A percentile compares a stretch with the other conserved stretches of the same genome.
Evolutionary conservation across 805 yeast species (phyloP).

Genomic region (Nakazawaea ernobii): DNA sequence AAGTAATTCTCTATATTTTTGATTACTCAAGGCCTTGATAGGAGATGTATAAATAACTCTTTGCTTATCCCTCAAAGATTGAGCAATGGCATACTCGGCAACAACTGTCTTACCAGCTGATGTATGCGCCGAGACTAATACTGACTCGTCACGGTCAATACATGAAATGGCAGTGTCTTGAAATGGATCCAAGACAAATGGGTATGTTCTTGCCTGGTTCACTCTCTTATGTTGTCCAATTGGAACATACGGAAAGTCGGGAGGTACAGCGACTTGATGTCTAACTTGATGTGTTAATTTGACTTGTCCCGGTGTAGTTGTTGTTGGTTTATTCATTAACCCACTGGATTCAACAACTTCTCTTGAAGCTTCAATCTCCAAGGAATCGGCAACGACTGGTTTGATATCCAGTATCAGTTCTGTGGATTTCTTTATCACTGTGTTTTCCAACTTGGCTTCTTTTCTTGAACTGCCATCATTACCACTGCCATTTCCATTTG

Average conservation of each 20-base stretch:
- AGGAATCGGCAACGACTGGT: constrained; percentile 79
- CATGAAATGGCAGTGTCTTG: constrained; percentile 96
- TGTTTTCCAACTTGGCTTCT: constrained; percentile 24
- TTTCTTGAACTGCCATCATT: constrained; percentile 15
- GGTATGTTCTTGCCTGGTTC: constrained; percentile 82
- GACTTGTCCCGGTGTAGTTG: constrained; percentile 36
- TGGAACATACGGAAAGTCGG: constrained; percentile 81
- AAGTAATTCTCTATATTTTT: constrained; percentile 84
- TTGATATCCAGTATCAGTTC: constrained; percentile 38
- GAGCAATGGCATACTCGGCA: constrained; percentile 96
- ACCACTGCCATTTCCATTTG: constrained; percentile 3
- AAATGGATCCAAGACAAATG: constrained; percentile 92
- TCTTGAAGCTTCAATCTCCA: constrained; percentile 84
- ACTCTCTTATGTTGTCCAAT: constrained; percentile 79
- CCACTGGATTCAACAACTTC: constrained; percentile 84
- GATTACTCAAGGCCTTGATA: constrained; percentile 90
- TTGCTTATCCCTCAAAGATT: constrained; percentile 84
- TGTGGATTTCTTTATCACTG: constrained; percentile 15
- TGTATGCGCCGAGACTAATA: constrained; percentile 94
- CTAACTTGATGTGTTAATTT: constrained; percentile 89
- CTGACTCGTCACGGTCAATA: constrained; percentile 91
- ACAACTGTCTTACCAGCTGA: constrained; percentile 98
- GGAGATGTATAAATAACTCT: constrained; percentile 95
- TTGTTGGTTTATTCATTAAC: constrained; percentile 38
- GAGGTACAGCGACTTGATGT: constrained; percentile 96